Conservation (phyloP, 176 grass and related monocot genomes). For the barley (Hordeum vulgare) region MorexV3_pseudomolecules_assembly NC_058520.1:488583490-488583989, state of each 20-base stretch:
- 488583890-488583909: background rate
- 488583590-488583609: background rate
- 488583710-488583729: background rate
- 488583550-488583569: background rate
- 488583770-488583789: constrained; percentile 2
- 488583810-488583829: constrained; percentile 6
- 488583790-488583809: background rate
- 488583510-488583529: background rate
- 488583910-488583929: background rate
- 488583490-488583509: background rate
- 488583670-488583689: background rate
- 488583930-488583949: background rate
- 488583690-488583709: constrained; percentile 6
- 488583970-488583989: background rate
- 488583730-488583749: background rate
- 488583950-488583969: background rate
- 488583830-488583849: constrained; percentile 1
- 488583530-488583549: background rate
- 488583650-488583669: background rate
- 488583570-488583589: background rate
- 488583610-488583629: background rate
- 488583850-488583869: background rate
- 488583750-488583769: background rate
- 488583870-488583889: background rate
- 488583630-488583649: background rate